These are phyloP conservation scores for Xanthoconium purpureum DNA, from an alignment of 768 basidiomycete genomes.

Conservation along the genomic window DNA sequence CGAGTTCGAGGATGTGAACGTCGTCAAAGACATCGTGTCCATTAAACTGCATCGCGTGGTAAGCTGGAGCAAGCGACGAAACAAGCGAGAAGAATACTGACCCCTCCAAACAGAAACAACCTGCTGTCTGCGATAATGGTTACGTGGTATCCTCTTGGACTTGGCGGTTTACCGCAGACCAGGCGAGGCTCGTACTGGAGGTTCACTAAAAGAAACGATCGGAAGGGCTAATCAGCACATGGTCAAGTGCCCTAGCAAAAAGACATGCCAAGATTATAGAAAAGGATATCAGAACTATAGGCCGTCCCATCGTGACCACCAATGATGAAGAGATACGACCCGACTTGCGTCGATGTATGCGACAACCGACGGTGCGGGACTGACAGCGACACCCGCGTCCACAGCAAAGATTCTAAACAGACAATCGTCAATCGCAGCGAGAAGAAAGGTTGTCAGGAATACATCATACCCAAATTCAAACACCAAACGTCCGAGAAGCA, in stretches of 20 bases:
- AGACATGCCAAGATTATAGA: constrained; percentile 80
- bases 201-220: constrained; percentile 51
- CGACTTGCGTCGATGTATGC: constrained; percentile 87
- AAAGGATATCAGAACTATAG: constrained; percentile 71
- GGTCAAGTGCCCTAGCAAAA: background rate
- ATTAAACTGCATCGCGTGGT: constrained; percentile 48
- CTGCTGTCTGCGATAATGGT: constrained; percentile 80
- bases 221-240: background rate
- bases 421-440: background rate
- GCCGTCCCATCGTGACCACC: constrained; percentile 83
- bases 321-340: constrained; percentile 85
- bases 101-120: constrained; percentile 81
- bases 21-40: constrained; percentile 83
- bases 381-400: constrained; percentile 26
- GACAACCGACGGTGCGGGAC: constrained; percentile 59
- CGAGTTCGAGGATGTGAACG: constrained; percentile 80
- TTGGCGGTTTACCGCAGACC: constrained; percentile 65
- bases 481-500: constrained; percentile 89
- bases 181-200: constrained; percentile 78
- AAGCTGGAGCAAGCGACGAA: background rate
- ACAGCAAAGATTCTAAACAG: constrained; percentile 25
- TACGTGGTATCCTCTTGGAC: constrained; percentile 81
- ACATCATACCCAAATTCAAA: constrained; percentile 72
- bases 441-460: background rate
- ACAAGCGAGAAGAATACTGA: constrained; percentile 13